Evolutionary conservation across 306 rosid genomes (phyloP).

Genomic region (Malus sylvestris): DNA sequence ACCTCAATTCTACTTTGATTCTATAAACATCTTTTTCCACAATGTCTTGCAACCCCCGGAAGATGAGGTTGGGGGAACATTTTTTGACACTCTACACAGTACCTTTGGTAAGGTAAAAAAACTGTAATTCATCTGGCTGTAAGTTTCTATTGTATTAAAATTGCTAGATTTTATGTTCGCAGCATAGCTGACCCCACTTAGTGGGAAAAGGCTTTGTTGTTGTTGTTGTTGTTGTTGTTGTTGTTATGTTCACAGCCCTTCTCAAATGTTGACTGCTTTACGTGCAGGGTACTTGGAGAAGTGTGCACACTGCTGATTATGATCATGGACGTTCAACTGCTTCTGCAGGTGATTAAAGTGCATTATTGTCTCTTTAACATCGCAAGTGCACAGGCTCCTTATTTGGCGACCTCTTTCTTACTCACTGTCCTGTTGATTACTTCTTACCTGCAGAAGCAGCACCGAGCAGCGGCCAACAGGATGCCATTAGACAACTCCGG

Average conservation of each 20-base stretch:
- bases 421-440: constrained; percentile 3
- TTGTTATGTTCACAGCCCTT: constrained; percentile 2
- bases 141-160: constrained; percentile 6
- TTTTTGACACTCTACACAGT: constrained; percentile 53
- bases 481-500: constrained; percentile 52
- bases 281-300: constrained; percentile 67
- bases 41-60: constrained; percentile 92
- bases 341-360: constrained; percentile 51
- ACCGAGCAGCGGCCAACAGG: constrained; percentile 43
- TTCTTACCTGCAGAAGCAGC: constrained; percentile 49
- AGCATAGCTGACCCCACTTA: too few species aligned
- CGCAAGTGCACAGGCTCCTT: constrained; percentile 11
- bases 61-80: constrained; percentile 67
- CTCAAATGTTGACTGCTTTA: constrained; percentile 10
- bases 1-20: constrained; percentile 87
- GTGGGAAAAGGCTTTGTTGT: too few species aligned
- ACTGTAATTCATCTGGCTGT: constrained; percentile 18
- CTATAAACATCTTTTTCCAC: constrained; percentile 82
- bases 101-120: constrained; percentile 76
- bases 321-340: constrained; percentile 35
- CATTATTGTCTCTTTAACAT: constrained; percentile 16
- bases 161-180: constrained; percentile 10
- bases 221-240: too few species aligned
- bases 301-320: constrained; percentile 34
- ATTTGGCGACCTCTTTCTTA: constrained; percentile 9